phyloP scores from a whole-genome alignment of 2,329 filamentous ascomycete genomes.

The Alternaria tenuissima region DNA sequence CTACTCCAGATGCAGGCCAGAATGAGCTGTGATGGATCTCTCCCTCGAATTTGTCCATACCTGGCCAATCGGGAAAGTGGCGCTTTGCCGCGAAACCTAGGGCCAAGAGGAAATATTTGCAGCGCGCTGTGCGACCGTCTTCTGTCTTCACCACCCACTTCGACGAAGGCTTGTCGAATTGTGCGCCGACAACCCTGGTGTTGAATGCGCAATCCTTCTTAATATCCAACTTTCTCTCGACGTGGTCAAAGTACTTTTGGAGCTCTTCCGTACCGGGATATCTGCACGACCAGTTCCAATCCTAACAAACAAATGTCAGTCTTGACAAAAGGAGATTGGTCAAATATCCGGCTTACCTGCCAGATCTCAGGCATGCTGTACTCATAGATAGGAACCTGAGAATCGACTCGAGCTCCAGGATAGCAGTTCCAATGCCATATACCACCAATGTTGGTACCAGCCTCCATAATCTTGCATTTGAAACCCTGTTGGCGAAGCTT shows the following conservation, averaged over 20 bases:
- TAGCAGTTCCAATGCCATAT: conserved; percentile 59
- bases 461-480: conserved; percentile 53
- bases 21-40: conserved; percentile 67
- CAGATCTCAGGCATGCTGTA: conserved; percentile 58
- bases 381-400: conserved; percentile 58
- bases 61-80: conserved; percentile 68
- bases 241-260: conserved; percentile 66
- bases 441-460: conserved; percentile 53
- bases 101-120: conserved; percentile 62
- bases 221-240: conserved; percentile 63
- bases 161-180: conserved; percentile 58
- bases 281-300: conserved; percentile 65
- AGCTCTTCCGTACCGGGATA: conserved; percentile 64
- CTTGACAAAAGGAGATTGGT: neutral
- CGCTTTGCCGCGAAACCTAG: conserved; percentile 67
- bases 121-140: conserved; percentile 60
- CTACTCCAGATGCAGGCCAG: conserved; percentile 67
- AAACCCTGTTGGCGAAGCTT: conserved; percentile 52
- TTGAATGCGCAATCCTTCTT: conserved; percentile 67
- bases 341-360: conserved; percentile 39
- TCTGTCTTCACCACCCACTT: conserved; percentile 62
- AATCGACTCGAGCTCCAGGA: conserved; percentile 58
- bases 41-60: conserved; percentile 68
- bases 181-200: conserved; percentile 62
- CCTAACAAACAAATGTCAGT: conserved; percentile 39